Conservation (phyloP, 257 asterid species). For the Agastache rugosa region DNA sequence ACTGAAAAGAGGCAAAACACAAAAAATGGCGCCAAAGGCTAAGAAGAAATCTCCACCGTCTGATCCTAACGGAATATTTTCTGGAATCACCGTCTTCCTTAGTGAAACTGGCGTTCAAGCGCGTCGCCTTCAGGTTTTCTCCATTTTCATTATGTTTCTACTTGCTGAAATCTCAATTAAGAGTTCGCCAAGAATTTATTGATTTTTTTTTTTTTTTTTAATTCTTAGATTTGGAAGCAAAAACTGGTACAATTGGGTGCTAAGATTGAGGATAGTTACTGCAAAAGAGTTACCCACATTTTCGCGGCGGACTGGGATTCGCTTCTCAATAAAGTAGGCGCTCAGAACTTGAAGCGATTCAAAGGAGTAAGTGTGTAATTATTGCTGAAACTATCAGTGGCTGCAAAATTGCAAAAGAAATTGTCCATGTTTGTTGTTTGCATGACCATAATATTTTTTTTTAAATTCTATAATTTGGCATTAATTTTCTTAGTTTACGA, state of each 20-base stretch:
- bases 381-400: background rate
- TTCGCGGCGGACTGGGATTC: slow-evolving; percentile 63
- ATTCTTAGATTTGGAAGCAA: slow-evolving; percentile 85
- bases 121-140: slow-evolving; percentile 76
- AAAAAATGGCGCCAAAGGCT: slow-evolving; percentile 80
- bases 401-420: background rate
- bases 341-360: slow-evolving; percentile 52
- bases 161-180: slow-evolving; percentile 16
- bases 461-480: too few relatives aligned
- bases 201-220: background rate
- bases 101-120: slow-evolving; percentile 64
- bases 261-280: slow-evolving; percentile 50
- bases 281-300: slow-evolving; percentile 67
- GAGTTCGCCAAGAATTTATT: background rate
- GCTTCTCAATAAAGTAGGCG: slow-evolving; percentile 53
- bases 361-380: slow-evolving; percentile 59
- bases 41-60: slow-evolving; percentile 65
- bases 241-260: slow-evolving; percentile 91
- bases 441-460: background rate
- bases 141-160: background rate
- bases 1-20: background rate
- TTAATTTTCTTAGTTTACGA: background rate
- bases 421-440: slow-evolving; percentile 3
- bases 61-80: slow-evolving; percentile 88
- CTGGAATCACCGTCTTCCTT: slow-evolving; percentile 64